Percentiles rank a stretch among this genome's conserved stretches.
These are phyloP conservation scores for Sporisorium sorghi DNA, from an alignment of 1,284 basidiomycete genomes.

Conservation along the genomic window DNA sequence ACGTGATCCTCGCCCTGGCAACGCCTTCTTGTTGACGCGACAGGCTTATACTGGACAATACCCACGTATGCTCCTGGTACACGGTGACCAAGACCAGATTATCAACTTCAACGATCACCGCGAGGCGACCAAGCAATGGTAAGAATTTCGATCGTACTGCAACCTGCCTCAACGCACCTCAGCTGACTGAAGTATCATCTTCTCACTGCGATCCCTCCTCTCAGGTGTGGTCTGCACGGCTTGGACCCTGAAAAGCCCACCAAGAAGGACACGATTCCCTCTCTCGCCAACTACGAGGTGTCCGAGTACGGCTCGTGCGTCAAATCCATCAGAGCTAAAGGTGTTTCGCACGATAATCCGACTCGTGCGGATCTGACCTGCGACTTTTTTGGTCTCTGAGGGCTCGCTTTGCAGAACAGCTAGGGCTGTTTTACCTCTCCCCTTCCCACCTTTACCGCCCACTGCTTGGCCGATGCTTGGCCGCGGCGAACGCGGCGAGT, in stretches of 20 bases:
- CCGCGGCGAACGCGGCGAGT: too few species aligned
- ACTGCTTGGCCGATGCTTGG: too few species aligned
- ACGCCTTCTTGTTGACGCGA: background rate
- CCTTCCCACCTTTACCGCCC: too few species aligned
- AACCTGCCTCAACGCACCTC: background rate
- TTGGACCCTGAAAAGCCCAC: constrained; percentile 6
- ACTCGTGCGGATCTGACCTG: background rate
- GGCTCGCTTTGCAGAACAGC: background rate
- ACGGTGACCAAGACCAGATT: background rate
- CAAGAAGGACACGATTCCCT: constrained; percentile 14
- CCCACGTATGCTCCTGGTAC: background rate
- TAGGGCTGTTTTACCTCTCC: background rate
- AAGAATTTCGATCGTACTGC: background rate
- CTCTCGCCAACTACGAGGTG: constrained; percentile 21
- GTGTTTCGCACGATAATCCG: constrained; percentile 4
- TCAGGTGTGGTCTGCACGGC: constrained; percentile 9
- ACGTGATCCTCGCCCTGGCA: background rate
- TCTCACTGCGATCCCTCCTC: background rate
- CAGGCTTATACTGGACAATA: background rate
- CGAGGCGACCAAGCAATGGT: constrained; percentile 16
- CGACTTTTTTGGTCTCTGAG: constrained; percentile 2
- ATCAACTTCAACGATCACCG: background rate
- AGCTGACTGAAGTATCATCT: background rate
- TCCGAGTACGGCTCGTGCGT: constrained; percentile 14
- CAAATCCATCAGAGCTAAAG: background rate